A percentile compares a stretch with the other conserved stretches of the same genome.
Evolutionary conservation across 2,329 filamentous ascomycete species (phyloP).

Genomic region (Nannizziopsis barbatae): DNA sequence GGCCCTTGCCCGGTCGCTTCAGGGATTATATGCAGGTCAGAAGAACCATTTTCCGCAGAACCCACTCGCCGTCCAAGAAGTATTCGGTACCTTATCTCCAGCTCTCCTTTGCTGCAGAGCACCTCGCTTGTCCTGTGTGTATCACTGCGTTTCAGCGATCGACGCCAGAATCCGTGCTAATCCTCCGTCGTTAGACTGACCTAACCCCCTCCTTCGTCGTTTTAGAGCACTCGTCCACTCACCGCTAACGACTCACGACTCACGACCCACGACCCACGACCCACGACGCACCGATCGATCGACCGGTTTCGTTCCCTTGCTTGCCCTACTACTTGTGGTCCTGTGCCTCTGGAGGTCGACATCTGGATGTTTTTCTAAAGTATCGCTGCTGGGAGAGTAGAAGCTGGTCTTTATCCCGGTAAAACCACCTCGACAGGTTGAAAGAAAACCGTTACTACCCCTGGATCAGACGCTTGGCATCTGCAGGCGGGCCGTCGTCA

Average conservation of each 20-base stretch:
- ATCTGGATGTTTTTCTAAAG: neutral
- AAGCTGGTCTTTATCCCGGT: neutral
- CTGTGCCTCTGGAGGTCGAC: neutral
- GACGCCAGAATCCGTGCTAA: conserved; percentile 2
- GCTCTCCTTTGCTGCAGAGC: neutral
- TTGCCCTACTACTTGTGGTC: neutral
- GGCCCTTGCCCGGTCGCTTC: neutral
- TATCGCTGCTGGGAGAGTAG: neutral
- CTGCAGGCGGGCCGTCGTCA: neutral
- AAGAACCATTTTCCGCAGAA: too few relatives aligned
- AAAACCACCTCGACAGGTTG: neutral
- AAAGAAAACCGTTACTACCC: neutral
- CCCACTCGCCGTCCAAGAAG: neutral
- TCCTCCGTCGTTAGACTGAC: too few relatives aligned
- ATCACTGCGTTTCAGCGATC: conserved; percentile 10
- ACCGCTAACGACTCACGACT: too few relatives aligned
- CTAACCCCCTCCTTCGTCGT: too few relatives aligned
- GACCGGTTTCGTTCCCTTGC: neutral
- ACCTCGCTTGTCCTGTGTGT: neutral
- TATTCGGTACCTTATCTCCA: neutral
- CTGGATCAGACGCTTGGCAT: conserved; percentile 5
- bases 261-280: neutral
- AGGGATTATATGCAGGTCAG: too few relatives aligned
- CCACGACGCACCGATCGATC: neutral
- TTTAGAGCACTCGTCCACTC: too few relatives aligned